These are phyloP conservation scores for Vitis cinerea DNA, from an alignment of 164 flowering plant species.

Conservation along the genomic window DNA sequence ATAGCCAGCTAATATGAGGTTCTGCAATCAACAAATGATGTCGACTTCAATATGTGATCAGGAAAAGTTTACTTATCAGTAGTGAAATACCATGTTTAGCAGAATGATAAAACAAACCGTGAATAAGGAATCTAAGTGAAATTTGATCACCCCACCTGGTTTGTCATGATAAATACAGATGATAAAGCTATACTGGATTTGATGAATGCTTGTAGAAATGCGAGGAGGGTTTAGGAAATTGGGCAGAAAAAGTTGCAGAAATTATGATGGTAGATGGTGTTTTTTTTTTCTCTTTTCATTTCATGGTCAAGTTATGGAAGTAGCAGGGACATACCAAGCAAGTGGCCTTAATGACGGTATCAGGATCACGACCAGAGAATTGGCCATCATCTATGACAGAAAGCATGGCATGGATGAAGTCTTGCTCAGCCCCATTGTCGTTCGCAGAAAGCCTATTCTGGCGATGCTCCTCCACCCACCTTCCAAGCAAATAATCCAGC, in stretches of 20 bases:
- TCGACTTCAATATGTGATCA: too few species aligned
- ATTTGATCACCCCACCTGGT: too few species aligned
- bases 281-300: too few species aligned
- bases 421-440: constrained; percentile 7
- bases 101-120: not conserved
- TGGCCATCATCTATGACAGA: constrained; percentile 1
- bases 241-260: too few species aligned
- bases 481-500: constrained; percentile 17
- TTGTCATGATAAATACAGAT: too few species aligned
- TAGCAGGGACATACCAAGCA: constrained; percentile 19
- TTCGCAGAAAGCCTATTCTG: not conserved
- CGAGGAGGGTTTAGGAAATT: too few species aligned
- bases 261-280: too few species aligned
- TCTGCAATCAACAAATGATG: constrained; percentile 2
- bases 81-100: not conserved
- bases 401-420: constrained; percentile 37
- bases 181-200: too few species aligned
- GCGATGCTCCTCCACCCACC: constrained; percentile 32
- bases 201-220: too few species aligned
- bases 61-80: not conserved
- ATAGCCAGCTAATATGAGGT: constrained; percentile 16
- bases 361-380: constrained; percentile 13
- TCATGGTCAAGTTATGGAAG: not conserved
- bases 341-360: constrained; percentile 31
- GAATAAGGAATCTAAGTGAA: too few species aligned